Evolutionary conservation across 129 eudicot species (phyloP), one percentile per base, ranked within the genome.

Genomic region (Helianthus tuberosus): DNA sequence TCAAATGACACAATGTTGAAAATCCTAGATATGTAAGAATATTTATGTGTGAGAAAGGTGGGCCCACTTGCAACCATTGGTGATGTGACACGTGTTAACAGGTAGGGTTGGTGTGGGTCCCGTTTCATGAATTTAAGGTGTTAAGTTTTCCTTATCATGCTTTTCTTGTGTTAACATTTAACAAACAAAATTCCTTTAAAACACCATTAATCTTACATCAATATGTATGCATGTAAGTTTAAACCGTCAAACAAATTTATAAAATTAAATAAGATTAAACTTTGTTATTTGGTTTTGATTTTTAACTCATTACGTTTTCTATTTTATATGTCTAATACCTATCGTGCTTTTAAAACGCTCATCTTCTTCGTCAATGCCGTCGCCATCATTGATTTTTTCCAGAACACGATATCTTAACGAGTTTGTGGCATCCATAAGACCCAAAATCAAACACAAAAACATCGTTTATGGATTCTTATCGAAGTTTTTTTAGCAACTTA

Each of bases 121-220:
- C 52, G 25, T 65, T 79, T 72, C 78, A 79, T 79, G 83, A 72
- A 79, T 72, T 79, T 72, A 72, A 54, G 83, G 78, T 72, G 83
- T 64, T 51, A 79, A 72, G 78, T 72, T 79, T 72, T 71, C 66
- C 46, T 54, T 65, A 23, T 72, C 83, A 79, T 64, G 74, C 78
- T 72, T 72, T 79, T 79, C 74, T 47, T 72, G 74, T 79, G 83
- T 55, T 79, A 65, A 72, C 83, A 79, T 55, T 72, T 79, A 65
- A 72, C 83, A 79, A 72, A 79, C 83, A 79, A 72, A 41, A 65
- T 41, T 29, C 69, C 58, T 78, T 72, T 79, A 79, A 65, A 78
- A 78, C 73, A 72, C 73, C 77, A 48, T 64, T 69, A 70, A 69
- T 77, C 65, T 63, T 61, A 39, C 76, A 61, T 52, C 62, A 48